Percentiles rank a stretch among this genome's conserved stretches.
phyloP scores from a whole-genome alignment of 2,329 filamentous ascomycete genomes.

The Neopestalotiopsis rosae region DNA sequence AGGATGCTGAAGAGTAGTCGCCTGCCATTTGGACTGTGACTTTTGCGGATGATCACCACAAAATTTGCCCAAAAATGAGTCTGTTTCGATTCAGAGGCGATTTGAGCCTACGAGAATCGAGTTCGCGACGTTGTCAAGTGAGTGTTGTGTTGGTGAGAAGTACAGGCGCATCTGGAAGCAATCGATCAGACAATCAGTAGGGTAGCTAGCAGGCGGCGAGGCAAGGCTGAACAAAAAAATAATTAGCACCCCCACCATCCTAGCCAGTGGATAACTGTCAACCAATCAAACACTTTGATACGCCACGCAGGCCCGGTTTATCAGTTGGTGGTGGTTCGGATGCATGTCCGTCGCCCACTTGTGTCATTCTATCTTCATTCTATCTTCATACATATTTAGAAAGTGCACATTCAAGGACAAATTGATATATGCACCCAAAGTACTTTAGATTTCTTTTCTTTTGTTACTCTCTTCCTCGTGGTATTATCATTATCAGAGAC shows the following conservation, averaged over 20 bases:
- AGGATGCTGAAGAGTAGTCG: slow-evolving; percentile 14
- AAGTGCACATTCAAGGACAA: too few relatives aligned
- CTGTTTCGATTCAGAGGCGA: background rate
- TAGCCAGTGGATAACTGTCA: background rate
- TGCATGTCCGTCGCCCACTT: too few relatives aligned
- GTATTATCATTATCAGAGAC: too few relatives aligned
- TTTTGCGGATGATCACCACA: background rate
- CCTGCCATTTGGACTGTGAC: slow-evolving; percentile 22
- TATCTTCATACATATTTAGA: too few relatives aligned
- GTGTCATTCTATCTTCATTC: too few relatives aligned
- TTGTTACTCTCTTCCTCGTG: too few relatives aligned
- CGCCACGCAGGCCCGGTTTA: background rate
- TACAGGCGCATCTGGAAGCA: background rate
- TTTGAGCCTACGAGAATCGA: background rate
- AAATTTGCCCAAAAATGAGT: background rate
- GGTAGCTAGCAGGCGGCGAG: background rate
- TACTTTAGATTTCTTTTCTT: too few relatives aligned
- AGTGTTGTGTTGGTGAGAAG: slow-evolving; percentile 2
- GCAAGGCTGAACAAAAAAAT: slow-evolving; percentile 14
- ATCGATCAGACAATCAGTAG: background rate
- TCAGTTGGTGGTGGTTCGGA: too few relatives aligned
- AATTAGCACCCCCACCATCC: slow-evolving; percentile 8
- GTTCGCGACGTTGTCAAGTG: background rate
- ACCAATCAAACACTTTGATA: background rate
- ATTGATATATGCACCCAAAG: too few relatives aligned